Evolutionary conservation across 805 yeast species (phyloP).

Genomic region (Lachancea cidri): DNA sequence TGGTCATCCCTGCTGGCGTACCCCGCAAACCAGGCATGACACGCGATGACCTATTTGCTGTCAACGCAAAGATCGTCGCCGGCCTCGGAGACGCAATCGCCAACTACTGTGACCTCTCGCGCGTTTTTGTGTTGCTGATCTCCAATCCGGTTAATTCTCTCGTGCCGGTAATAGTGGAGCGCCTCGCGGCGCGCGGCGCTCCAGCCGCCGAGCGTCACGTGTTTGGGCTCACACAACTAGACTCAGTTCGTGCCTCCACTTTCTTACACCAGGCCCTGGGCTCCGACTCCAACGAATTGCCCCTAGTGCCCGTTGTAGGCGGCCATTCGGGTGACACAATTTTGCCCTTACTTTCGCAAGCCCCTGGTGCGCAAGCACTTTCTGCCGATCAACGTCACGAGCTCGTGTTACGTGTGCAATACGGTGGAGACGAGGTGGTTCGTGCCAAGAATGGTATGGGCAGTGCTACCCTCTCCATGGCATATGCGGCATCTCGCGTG

Average conservation of each 20-base stretch:
- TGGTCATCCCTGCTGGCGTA: slow-evolving; percentile 71
- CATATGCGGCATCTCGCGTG: slow-evolving; percentile 83
- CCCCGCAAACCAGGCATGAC: slow-evolving; percentile 96
- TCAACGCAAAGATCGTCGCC: slow-evolving; percentile 76
- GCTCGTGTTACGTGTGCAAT: slow-evolving; percentile 84
- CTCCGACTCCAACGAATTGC: slow-evolving; percentile 42
- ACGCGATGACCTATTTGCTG: slow-evolving; percentile 80
- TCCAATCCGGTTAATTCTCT: slow-evolving; percentile 94
- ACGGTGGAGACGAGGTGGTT: slow-evolving; percentile 96
- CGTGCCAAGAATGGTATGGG: slow-evolving; percentile 93
- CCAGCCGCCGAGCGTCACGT: slow-evolving; percentile 45
- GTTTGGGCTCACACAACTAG: slow-evolving; percentile 87
- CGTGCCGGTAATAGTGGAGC: slow-evolving; percentile 83
- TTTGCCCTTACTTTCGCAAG: slow-evolving; percentile 70
- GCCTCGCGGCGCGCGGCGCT: slow-evolving; percentile 35
- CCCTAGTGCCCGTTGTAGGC: slow-evolving; percentile 70
- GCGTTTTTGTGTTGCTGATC: slow-evolving; percentile 73
- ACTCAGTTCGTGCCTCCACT: slow-evolving; percentile 75
- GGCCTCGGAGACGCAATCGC: slow-evolving; percentile 74
- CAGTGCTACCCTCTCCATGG: slow-evolving; percentile 94
- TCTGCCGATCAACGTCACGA: slow-evolving; percentile 2
- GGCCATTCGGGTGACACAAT: slow-evolving; percentile 96
- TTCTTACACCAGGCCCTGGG: slow-evolving; percentile 57
- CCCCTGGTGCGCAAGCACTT: slow-evolving; percentile 11
- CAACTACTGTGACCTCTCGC: slow-evolving; percentile 48